Evolutionary conservation across 768 basidiomycete genomes (phyloP), one percentile per base, ranked within the genome.

Genomic region (Auriscalpium orientale): DNA sequence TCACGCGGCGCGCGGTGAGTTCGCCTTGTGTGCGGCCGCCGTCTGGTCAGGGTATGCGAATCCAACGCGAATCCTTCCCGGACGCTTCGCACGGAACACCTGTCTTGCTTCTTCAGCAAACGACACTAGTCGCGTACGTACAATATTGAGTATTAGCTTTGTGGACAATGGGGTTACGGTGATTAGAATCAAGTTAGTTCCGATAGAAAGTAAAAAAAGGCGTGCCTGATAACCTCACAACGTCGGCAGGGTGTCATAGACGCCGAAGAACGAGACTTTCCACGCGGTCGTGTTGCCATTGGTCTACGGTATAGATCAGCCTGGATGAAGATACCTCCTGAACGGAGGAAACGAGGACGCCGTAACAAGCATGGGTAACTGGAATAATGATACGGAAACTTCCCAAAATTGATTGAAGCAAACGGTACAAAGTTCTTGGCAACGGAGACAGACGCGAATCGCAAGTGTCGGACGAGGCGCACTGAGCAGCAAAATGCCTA

Each of bases 351-450:
- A 58, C 58, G 53, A 54, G 47, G 53, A 49, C 12, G 46, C 46
- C 40, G 53, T 49, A 56, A 56, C 51, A 48, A 58, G 57, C 58
- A 49, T 57, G 33, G 56, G 45, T 37, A 51, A 49, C 58, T 46
- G 52, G 44, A 58, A 60, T 60, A 60, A 58, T 60, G 56, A 60
- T 60, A 60, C 58, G 58, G 53, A 54, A 53, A 38, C 58, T 37
- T 53, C 58, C 56, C 56, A 18, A 54, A 35, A 54, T 34, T 51
- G 58, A 49, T 44, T 49, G 53, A 53, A 52, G 20, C 44, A 50
- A 35, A n/a, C 43, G 47, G 36, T 34, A 58, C 57, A 46, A 55
- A 34, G 21, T 43, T 53, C 28, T 47, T 56, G 51, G 20, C 38
- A 50, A 49, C 28, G 18, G 48, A 16, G 16, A 44, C 43, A 16